These are phyloP conservation scores for Geoglossum glabrum DNA, from an alignment of 495 filamentous ascomycete species.

Conservation along the genomic window DNA sequence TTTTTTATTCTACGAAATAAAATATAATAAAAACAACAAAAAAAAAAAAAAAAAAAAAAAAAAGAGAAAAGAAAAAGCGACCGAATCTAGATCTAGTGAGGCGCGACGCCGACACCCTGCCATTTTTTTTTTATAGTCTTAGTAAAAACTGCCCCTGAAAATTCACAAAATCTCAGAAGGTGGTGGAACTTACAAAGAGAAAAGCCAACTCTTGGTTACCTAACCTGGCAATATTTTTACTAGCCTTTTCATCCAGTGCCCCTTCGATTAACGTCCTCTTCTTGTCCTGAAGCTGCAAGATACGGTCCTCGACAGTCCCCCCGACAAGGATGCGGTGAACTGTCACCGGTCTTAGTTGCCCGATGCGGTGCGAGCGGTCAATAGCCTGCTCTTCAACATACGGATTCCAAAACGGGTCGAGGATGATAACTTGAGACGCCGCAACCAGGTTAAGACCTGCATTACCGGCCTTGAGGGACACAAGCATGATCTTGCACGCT, in stretches of 20 bases:
- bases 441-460: constrained; percentile 73
- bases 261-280: constrained; percentile 62
- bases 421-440: constrained; percentile 76
- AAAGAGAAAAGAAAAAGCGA: neutral
- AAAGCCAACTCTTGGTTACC: constrained; percentile 43
- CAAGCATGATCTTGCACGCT: constrained; percentile 55
- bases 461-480: constrained; percentile 82
- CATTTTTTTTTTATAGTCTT: neutral
- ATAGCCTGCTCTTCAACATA: constrained; percentile 90
- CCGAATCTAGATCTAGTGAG: neutral
- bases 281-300: constrained; percentile 62
- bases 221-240: constrained; percentile 40
- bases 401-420: constrained; percentile 95
- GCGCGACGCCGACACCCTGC: neutral
- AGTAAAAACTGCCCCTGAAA: neutral
- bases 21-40: neutral
- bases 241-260: constrained; percentile 65
- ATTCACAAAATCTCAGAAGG: neutral
- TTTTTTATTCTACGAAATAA: neutral
- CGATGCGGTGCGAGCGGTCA: constrained; percentile 82
- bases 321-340: constrained; percentile 65
- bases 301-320: constrained; percentile 78
- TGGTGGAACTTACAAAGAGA: constrained; percentile 55
- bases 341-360: constrained; percentile 52
- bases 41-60: neutral